Evolutionary conservation across 345 rosid genomes (phyloP).

Genomic region (Schrenkiella parvula): DNA sequence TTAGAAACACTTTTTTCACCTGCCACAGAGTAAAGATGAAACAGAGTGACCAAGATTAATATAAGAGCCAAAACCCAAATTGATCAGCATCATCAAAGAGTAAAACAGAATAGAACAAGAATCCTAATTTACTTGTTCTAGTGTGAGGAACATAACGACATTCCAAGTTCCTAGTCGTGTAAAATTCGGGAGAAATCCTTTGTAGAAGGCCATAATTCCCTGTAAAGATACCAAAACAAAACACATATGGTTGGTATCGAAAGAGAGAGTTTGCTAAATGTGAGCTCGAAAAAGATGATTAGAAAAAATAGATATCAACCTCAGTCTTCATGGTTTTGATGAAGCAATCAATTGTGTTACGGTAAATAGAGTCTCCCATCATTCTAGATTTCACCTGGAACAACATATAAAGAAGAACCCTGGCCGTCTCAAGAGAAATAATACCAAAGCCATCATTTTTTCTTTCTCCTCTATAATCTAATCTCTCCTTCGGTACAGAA

Average conservation of each 20-base stretch:
- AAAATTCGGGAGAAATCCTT: slow-evolving; percentile 93
- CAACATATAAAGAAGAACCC: slow-evolving; percentile 21
- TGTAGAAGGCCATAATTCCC: slow-evolving; percentile 86
- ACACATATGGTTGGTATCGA: neutral
- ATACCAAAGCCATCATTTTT: slow-evolving; percentile 1
- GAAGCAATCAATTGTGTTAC: slow-evolving; percentile 86
- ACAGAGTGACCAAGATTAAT: neutral
- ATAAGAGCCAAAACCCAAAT: neutral
- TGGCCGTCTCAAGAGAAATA: neutral
- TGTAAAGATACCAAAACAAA: slow-evolving; percentile 31
- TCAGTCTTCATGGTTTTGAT: slow-evolving; percentile 81
- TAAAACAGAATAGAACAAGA: slow-evolving; percentile 1
- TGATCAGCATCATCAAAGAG: neutral
- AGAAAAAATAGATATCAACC: slow-evolving; percentile 40
- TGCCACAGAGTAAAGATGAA: slow-evolving; percentile 30
- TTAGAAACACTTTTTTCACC: slow-evolving; percentile 62
- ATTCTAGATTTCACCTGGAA: slow-evolving; percentile 96
- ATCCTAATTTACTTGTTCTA: slow-evolving; percentile 69
- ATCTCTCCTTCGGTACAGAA: slow-evolving; percentile 17
- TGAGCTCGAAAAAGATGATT: neutral
- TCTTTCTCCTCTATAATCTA: neutral
- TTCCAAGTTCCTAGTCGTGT: slow-evolving; percentile 94
- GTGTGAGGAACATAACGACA: slow-evolving; percentile 82
- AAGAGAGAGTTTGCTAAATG: neutral
- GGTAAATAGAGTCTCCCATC: slow-evolving; percentile 97